These are phyloP conservation scores for Aegilops longissima DNA, from an alignment of 176 grass and related monocot species.

Conservation along the genomic window DNA sequence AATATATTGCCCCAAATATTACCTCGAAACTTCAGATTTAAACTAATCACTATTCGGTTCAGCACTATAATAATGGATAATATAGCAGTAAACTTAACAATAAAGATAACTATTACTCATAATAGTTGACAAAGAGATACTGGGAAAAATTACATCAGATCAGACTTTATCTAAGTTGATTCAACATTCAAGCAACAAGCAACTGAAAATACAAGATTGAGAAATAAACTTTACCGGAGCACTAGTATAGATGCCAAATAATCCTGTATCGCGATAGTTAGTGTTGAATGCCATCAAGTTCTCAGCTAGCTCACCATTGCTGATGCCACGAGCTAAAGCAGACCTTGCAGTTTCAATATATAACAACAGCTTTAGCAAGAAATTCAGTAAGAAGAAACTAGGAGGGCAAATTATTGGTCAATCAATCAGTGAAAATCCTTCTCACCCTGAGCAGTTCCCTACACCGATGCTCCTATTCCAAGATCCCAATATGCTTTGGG, in stretches of 20 bases:
- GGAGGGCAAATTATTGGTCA: not conserved
- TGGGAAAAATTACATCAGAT: not conserved
- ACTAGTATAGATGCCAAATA: constrained; percentile 83
- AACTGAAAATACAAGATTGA: constrained; percentile 23
- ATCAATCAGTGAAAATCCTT: not conserved
- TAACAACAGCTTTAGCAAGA: constrained; percentile 23
- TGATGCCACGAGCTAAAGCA: constrained; percentile 78
- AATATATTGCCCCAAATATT: not conserved
- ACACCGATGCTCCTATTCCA: constrained; percentile 72
- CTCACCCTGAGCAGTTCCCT: constrained; percentile 90
- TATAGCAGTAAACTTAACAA: not conserved
- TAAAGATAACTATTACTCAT: not conserved
- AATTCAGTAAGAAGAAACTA: not conserved
- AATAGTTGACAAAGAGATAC: not conserved
- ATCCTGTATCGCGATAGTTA: constrained; percentile 86
- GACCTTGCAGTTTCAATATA: constrained; percentile 64
- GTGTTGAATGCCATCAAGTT: constrained; percentile 92
- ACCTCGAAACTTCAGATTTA: constrained; percentile 8
- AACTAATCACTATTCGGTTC: constrained; percentile 1
- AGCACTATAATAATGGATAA: not conserved
- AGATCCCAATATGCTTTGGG: constrained; percentile 86
- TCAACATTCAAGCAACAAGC: constrained; percentile 2
- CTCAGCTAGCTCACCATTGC: constrained; percentile 74
- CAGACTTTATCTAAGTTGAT: constrained; percentile 10
- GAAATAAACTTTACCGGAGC: constrained; percentile 57